Conservation (phyloP, 163 green algal genomes). For the Picocystis sp. region DNA sequence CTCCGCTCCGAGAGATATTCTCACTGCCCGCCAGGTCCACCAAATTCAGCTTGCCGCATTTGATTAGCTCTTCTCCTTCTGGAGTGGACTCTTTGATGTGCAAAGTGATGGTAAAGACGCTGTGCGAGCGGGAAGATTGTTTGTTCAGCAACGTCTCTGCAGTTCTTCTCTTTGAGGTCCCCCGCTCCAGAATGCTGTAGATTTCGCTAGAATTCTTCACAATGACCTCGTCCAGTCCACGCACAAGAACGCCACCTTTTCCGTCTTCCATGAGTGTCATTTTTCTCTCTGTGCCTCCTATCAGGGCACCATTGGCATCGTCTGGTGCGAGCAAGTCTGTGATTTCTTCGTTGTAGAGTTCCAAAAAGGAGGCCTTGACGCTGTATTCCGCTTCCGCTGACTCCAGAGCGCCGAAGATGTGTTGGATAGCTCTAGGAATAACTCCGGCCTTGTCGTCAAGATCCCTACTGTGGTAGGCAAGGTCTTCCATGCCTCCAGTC, state of each 20-base stretch:
- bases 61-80: slow-evolving; percentile 93
- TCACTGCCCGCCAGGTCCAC: slow-evolving; percentile 93
- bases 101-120: slow-evolving; percentile 90
- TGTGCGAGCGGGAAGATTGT: slow-evolving; percentile 82
- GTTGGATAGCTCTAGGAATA: slow-evolving; percentile 84
- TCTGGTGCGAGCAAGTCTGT: slow-evolving; percentile 73
- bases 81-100: slow-evolving; percentile 74
- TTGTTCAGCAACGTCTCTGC: slow-evolving; percentile 96
- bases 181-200: slow-evolving; percentile 62
- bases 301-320: not conserved
- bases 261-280: slow-evolving; percentile 73
- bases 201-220: slow-evolving; percentile 61
- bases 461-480: slow-evolving; percentile 25
- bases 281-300: not conserved
- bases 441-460: slow-evolving; percentile 49
- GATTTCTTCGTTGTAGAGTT: slow-evolving; percentile 99
- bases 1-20: slow-evolving; percentile 71
- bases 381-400: slow-evolving; percentile 46
- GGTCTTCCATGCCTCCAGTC: slow-evolving; percentile 17
- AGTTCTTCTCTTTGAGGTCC: slow-evolving; percentile 69
- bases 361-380: slow-evolving; percentile 84
- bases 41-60: slow-evolving; percentile 94
- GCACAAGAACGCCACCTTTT: slow-evolving; percentile 61
- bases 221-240: slow-evolving; percentile 79
- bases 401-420: slow-evolving; percentile 86